Percentiles rank a stretch among this genome's conserved stretches.
Evolutionary conservation across 805 yeast species (phyloP).

Genomic region (Yarrowia sp.): DNA sequence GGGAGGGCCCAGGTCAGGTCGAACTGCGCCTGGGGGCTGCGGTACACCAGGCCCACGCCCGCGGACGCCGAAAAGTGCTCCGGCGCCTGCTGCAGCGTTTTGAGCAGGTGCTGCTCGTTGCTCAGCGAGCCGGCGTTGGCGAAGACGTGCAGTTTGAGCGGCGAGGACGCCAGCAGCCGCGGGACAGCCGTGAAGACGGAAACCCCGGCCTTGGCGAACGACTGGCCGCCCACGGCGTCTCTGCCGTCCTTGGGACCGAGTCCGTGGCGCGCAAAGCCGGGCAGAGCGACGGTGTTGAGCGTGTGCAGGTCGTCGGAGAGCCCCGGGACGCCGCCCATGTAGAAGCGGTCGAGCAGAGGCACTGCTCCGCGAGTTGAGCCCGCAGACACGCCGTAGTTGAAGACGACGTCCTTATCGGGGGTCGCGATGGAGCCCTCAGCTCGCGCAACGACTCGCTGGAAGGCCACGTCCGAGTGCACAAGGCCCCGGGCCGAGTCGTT

Average conservation of each 20-base stretch:
- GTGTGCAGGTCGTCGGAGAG: conserved; percentile 17
- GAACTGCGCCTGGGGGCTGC: conserved; percentile 23
- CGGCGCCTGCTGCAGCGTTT: conserved; percentile 7
- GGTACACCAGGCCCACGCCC: conserved; percentile 22
- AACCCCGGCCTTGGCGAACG: conserved; percentile 24
- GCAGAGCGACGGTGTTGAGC: conserved; percentile 15
- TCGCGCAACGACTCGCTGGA: conserved; percentile 8
- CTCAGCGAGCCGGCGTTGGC: conserved; percentile 21
- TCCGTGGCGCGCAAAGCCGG: conserved; percentile 21
- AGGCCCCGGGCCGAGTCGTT: conserved; percentile 9
- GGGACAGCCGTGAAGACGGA: conserved; percentile 3
- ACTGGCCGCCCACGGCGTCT: conserved; percentile 25
- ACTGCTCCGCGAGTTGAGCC: conserved; percentile 20
- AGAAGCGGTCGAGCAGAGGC: conserved; percentile 25
- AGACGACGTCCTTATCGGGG: conserved; percentile 1
- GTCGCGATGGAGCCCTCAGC: conserved; percentile 9
- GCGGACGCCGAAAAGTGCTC: conserved; percentile 14
- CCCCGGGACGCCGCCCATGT: conserved; percentile 23
- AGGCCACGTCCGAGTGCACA: conserved; percentile 11
- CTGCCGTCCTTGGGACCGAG: conserved; percentile 26
- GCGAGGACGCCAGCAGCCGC: background rate
- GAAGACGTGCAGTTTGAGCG: conserved; percentile 22
- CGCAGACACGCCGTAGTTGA: conserved; percentile 20
- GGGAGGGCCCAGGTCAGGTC: conserved; percentile 26
- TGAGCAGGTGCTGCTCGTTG: conserved; percentile 18